phyloP scores from a whole-genome alignment of 2,329 filamentous ascomycete species.

The Didymella segeticola region DNA sequence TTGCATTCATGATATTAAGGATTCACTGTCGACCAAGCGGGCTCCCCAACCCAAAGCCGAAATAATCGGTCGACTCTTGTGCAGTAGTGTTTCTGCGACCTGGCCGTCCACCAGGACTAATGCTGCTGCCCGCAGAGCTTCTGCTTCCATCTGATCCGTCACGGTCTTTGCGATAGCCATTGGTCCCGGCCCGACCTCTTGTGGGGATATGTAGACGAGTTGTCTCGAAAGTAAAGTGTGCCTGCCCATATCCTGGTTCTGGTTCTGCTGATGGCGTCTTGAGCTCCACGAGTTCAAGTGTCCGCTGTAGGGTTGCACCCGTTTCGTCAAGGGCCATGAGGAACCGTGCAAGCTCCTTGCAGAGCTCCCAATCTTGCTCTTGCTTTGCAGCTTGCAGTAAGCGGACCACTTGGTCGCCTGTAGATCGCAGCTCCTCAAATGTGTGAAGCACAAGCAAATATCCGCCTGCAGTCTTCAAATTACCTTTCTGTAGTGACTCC shows the following conservation, averaged over 20 bases:
- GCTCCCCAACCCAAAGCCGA: slow-evolving; percentile 27
- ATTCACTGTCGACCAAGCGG: slow-evolving; percentile 3
- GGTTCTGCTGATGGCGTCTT: slow-evolving; percentile 39
- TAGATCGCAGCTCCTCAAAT: slow-evolving; percentile 65
- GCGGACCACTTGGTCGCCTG: slow-evolving; percentile 79
- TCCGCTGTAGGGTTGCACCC: slow-evolving; percentile 77
- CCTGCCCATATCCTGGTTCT: slow-evolving; percentile 27
- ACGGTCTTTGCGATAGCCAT: slow-evolving; percentile 18
- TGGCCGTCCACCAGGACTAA: slow-evolving; percentile 24
- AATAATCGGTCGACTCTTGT: slow-evolving; percentile 28
- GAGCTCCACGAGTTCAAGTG: slow-evolving; percentile 62
- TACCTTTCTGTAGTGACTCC: slow-evolving; percentile 82
- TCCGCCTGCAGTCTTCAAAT: slow-evolving; percentile 91
- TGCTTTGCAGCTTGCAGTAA: slow-evolving; percentile 81
- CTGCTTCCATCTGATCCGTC: slow-evolving; percentile 13
- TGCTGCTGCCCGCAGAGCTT: slow-evolving; percentile 24
- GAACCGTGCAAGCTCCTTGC: slow-evolving; percentile 94
- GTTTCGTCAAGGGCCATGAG: slow-evolving; percentile 89
- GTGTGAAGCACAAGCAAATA: slow-evolving; percentile 96
- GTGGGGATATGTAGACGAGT: slow-evolving; percentile 38
- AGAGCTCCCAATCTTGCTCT: slow-evolving; percentile 92
- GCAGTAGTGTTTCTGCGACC: slow-evolving; percentile 22
- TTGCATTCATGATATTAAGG: neutral
- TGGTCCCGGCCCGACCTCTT: slow-evolving; percentile 25
- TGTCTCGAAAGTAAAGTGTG: slow-evolving; percentile 43